Percentiles rank a stretch among this genome's conserved stretches.
Conservation (phyloP, 1,284 basidiomycete species). For the Inonotus hispidus region DNA sequence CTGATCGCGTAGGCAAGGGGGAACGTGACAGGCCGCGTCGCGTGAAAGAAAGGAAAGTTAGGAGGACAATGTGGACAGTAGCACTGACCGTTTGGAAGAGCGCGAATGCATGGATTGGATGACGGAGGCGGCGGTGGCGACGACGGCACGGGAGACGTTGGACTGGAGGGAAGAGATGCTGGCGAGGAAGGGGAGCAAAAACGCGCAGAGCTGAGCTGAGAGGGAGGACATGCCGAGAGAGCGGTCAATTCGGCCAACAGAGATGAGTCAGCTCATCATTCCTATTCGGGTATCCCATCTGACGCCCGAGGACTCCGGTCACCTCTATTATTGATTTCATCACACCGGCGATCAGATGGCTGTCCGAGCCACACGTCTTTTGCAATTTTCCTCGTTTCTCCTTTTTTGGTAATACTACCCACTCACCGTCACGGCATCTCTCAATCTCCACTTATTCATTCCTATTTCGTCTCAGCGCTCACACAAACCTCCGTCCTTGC, state of each 20-base stretch:
- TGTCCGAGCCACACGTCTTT: neutral
- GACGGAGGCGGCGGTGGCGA: neutral
- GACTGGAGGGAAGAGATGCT: neutral
- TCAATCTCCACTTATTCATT: neutral
- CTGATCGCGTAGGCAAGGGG: neutral
- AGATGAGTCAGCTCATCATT: neutral
- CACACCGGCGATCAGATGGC: neutral
- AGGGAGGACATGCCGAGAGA: neutral
- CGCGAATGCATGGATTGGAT: neutral
- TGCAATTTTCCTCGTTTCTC: neutral
- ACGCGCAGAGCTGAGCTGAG: neutral
- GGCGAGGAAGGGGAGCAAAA: neutral
- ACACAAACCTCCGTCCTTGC: neutral
- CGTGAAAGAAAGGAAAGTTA: neutral
- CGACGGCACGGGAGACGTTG: no score
- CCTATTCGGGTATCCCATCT: neutral
- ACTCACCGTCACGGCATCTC: neutral
- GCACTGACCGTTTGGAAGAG: neutral
- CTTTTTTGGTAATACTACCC: neutral
- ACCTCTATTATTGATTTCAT: neutral
- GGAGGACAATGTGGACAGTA: neutral
- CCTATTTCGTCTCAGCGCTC: neutral
- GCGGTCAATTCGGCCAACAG: neutral
- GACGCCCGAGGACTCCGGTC: slow-evolving; percentile 1
- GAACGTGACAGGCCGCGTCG: neutral